Evolutionary conservation across 2,329 filamentous ascomycete genomes (phyloP), one percentile per base, ranked within the genome.

Genomic region (Fusarium abutilonis): DNA sequence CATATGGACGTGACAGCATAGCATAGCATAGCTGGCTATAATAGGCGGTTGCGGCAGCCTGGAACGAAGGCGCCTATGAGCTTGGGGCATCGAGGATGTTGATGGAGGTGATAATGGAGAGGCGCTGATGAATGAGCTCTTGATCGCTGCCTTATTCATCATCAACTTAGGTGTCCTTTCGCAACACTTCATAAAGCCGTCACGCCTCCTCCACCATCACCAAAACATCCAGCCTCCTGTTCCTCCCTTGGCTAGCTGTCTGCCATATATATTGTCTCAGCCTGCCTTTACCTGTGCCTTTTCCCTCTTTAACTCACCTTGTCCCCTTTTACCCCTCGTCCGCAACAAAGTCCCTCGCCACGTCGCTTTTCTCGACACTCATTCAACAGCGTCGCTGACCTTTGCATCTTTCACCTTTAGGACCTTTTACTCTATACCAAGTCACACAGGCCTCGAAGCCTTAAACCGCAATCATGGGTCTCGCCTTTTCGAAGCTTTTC

Each of bases 401-500:
- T 66, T 6, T 47, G 52, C 64, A 56, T 38, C 46, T 60, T 52
- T 66, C 59, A 42, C 53, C 64, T 64, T 53, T 55, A 60, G 63
- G 60, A 56, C 49, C 63, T 53, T 61, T 64, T 60, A 67, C 60
- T 69, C 63, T 69, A 65, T 67, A 52, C 64, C 64, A 69, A 66
- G 43, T 53, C 50, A 66, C 59, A 64, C 50, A 69, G 74, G 70
- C 73, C 53, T 68, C 67, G 69, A 68, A 72, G 75, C 73, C 73
- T 56, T 58, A 71, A 75, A 78, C 80, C 84, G 85, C 86, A 83
- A 93, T 81, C 81, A 99, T 99, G 95, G 95, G 95, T 96, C 87
- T 98, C 81, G 88, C 90, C 78, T 92, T 98, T 83, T 98, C 93
- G 75, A 97, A 95, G 87, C 80, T 98, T 77, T 95, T 98, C 80